phyloP scores from a whole-genome alignment of 179 eudicot species.

The Kewa caespitosa region DNA sequence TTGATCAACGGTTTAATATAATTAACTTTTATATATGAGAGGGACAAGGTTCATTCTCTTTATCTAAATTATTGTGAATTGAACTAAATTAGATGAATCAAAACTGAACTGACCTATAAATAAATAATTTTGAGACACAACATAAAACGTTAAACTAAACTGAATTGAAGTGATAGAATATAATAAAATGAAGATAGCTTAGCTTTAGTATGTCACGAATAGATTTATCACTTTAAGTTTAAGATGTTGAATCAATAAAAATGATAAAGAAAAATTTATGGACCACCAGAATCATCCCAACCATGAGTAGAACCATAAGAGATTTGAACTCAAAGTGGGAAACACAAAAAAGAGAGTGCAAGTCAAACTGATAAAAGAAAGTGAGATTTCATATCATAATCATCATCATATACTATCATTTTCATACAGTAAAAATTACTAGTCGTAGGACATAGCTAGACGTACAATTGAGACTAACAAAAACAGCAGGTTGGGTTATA shows the following conservation, averaged over 20 bases:
- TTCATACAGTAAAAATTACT: constrained; percentile 33
- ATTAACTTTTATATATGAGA: no score
- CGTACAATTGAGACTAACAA: constrained; percentile 25
- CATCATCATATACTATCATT: constrained; percentile 29
- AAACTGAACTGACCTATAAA: no score
- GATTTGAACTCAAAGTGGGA: neutral
- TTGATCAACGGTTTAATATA: no score
- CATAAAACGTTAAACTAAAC: no score
- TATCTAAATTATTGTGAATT: no score
- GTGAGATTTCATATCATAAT: constrained; percentile 5
- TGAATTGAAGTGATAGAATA: no score
- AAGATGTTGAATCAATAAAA: constrained; percentile 14
- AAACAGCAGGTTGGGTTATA: neutral
- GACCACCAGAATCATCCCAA: constrained; percentile 9
- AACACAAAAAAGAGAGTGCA: neutral
- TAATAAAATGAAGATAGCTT: no score
- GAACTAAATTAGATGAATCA: no score
- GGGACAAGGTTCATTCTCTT: no score
- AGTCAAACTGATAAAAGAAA: constrained; percentile 28
- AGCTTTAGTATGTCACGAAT: neutral
- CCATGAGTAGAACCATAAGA: neutral
- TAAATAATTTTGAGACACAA: no score
- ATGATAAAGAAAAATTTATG: constrained; percentile 4
- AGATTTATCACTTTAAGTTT: neutral
- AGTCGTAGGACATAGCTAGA: constrained; percentile 4